Percentiles rank a stretch among this genome's conserved stretches.
Evolutionary conservation across 305 asterid genomes (phyloP).

Genomic region (Solanum hybrid): DNA sequence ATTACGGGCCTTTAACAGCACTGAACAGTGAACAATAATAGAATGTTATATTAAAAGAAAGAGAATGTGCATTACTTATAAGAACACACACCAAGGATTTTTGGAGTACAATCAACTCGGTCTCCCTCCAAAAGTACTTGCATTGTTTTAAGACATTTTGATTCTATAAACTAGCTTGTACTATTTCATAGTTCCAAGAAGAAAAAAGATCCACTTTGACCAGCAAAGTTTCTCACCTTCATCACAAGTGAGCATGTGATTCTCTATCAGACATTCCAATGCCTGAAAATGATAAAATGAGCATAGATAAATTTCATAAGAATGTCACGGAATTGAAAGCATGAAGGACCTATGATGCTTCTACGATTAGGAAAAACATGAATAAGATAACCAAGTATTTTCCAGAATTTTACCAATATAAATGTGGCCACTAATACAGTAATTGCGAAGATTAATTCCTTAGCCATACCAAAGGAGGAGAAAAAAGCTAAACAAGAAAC

Average conservation of each 20-base stretch:
- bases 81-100: background rate
- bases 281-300: conserved; percentile 54
- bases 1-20: background rate
- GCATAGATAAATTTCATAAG: conserved; percentile 11
- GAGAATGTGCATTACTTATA: background rate
- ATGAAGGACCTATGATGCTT: background rate
- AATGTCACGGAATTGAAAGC: background rate
- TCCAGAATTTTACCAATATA: background rate
- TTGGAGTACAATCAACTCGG: background rate
- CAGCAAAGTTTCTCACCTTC: conserved; percentile 52
- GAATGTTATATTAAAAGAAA: background rate
- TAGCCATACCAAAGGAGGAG: background rate
- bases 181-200: background rate
- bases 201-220: background rate
- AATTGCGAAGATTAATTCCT: background rate
- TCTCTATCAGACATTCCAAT: conserved; percentile 87
- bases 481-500: background rate
- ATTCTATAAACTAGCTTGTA: background rate
- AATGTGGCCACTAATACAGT: background rate
- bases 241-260: conserved; percentile 90
- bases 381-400: background rate
- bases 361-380: background rate
- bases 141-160: background rate
- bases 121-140: background rate
- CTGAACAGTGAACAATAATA: background rate